Conservation (phyloP, 2,329 filamentous ascomycete species). For the Madurella fahalii region DNA sequence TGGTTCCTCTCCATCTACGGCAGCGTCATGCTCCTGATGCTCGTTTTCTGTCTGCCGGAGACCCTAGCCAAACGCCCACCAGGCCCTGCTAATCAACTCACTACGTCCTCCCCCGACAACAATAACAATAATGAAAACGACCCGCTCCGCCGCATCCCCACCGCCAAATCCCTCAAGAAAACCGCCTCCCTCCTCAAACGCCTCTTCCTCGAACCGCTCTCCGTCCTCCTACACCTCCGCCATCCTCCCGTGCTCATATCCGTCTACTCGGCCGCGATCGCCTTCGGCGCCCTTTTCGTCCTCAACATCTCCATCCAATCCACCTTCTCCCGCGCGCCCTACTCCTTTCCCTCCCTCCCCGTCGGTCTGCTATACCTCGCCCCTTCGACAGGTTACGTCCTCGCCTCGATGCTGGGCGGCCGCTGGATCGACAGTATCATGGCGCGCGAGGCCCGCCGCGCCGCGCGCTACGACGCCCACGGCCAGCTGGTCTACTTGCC, state of each 20-base stretch:
- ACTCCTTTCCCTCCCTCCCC: slow-evolving; percentile 63
- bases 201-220: slow-evolving; percentile 67
- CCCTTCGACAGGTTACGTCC: slow-evolving; percentile 66
- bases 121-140: slow-evolving; percentile 18
- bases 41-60: slow-evolving; percentile 62
- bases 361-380: slow-evolving; percentile 77
- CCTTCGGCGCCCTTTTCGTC: slow-evolving; percentile 71
- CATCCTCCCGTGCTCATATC: slow-evolving; percentile 71
- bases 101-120: slow-evolving; percentile 1
- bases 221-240: slow-evolving; percentile 65
- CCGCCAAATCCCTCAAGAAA: slow-evolving; percentile 56
- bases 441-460: slow-evolving; percentile 68
- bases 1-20: slow-evolving; percentile 75
- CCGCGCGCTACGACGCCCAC: slow-evolving; percentile 61
- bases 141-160: slow-evolving; percentile 49
- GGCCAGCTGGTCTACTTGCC: slow-evolving; percentile 66
- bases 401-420: slow-evolving; percentile 65
- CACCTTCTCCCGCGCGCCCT: slow-evolving; percentile 63
- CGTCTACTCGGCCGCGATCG: slow-evolving; percentile 69
- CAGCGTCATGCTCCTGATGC: slow-evolving; percentile 49
- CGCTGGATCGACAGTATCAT: slow-evolving; percentile 79
- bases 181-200: slow-evolving; percentile 52
- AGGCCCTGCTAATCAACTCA: background rate
- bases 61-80: slow-evolving; percentile 44
- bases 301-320: slow-evolving; percentile 74